These are phyloP conservation scores for Annona squamosa DNA, from an alignment of 164 flowering plant species.

Conservation along the genomic window DNA sequence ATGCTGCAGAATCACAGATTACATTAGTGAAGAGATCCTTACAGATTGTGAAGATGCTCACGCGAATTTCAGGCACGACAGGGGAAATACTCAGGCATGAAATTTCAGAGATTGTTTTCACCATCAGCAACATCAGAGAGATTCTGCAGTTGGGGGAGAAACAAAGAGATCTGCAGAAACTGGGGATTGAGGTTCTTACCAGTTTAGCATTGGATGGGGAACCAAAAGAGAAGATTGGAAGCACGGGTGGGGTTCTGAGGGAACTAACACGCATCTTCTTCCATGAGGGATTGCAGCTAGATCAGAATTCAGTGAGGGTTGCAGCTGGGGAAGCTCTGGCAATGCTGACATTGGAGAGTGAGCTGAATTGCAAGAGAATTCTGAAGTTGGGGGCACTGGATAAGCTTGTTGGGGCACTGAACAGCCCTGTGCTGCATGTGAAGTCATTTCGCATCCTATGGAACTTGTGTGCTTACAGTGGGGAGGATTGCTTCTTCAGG, in stretches of 20 bases:
- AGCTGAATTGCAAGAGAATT: slow-evolving; percentile 48
- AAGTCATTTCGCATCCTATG: slow-evolving; percentile 75
- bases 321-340: slow-evolving; percentile 88
- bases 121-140: slow-evolving; percentile 82
- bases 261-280: slow-evolving; percentile 59
- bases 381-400: slow-evolving; percentile 39
- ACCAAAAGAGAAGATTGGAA: slow-evolving; percentile 81
- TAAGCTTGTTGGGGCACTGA: slow-evolving; percentile 48
- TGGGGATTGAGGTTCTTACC: slow-evolving; percentile 68
- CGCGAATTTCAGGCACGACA: slow-evolving; percentile 62
- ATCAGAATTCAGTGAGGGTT: slow-evolving; percentile 37
- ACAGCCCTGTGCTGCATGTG: slow-evolving; percentile 38
- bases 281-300: slow-evolving; percentile 24
- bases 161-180: slow-evolving; percentile 48
- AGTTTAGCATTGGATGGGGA: slow-evolving; percentile 67
- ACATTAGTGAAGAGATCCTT: slow-evolving; percentile 56
- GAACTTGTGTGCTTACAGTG: slow-evolving; percentile 57
- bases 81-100: slow-evolving; percentile 68
- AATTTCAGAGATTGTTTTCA: slow-evolving; percentile 77
- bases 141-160: slow-evolving; percentile 62
- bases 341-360: slow-evolving; percentile 76
- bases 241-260: slow-evolving; percentile 78
- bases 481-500: slow-evolving; percentile 38
- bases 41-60: slow-evolving; percentile 75
- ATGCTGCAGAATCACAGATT: slow-evolving; percentile 43